These are phyloP conservation scores for Leptodermis oblonga DNA, from an alignment of 257 asterid genomes.

Conservation along the genomic window DNA sequence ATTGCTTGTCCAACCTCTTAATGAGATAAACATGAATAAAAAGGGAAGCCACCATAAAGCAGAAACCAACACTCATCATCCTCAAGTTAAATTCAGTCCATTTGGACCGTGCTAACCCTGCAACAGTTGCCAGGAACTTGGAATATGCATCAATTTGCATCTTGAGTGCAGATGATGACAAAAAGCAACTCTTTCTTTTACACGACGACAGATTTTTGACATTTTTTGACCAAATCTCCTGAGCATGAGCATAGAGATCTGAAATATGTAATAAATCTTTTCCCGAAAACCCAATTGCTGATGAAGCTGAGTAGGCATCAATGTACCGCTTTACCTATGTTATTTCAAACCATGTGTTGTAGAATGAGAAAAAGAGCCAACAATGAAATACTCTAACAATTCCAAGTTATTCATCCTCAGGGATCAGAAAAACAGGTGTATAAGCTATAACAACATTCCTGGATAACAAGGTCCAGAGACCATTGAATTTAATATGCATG, in stretches of 20 bases:
- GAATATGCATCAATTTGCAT: constrained; percentile 69
- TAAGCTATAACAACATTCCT: neutral
- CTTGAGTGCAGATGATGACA: constrained; percentile 39
- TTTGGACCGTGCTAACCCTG: constrained; percentile 87
- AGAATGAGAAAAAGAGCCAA: constrained; percentile 6
- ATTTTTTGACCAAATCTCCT: constrained; percentile 62
- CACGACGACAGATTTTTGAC: constrained; percentile 36
- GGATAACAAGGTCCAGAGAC: neutral
- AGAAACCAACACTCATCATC: constrained; percentile 79
- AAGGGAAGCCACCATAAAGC: constrained; percentile 64
- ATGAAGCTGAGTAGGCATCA: constrained; percentile 90
- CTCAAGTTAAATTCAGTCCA: constrained; percentile 93
- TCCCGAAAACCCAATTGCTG: constrained; percentile 87
- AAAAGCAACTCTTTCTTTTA: constrained; percentile 26
- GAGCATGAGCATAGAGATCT: constrained; percentile 63
- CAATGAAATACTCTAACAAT: neutral
- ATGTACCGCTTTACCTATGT: constrained; percentile 88
- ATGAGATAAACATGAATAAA: constrained; percentile 48
- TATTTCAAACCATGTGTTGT: constrained; percentile 28
- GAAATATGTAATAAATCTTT: constrained; percentile 68
- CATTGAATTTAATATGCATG: neutral
- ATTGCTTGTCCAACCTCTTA: constrained; percentile 54
- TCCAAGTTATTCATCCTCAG: neutral
- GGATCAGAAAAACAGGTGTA: neutral
- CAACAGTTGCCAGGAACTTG: constrained; percentile 64